Evolutionary conservation across 768 basidiomycete species (phyloP).

Genomic region (Austroboletus festivus): DNA sequence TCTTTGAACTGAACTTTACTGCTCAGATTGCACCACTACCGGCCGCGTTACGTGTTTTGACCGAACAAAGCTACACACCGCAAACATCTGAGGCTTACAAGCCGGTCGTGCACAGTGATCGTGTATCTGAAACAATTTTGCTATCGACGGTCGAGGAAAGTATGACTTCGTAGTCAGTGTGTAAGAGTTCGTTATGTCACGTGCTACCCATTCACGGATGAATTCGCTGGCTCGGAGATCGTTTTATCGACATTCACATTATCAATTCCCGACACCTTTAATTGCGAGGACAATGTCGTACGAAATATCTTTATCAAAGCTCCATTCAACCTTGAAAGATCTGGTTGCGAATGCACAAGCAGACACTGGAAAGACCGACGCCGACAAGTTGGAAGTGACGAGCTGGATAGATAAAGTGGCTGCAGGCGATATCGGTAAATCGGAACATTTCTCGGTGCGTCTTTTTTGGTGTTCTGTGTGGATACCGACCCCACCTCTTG

Average conservation of each 20-base stretch:
- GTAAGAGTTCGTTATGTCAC: conserved; percentile 25
- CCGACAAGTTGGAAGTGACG: conserved; percentile 60
- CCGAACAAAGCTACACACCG: conserved; percentile 10
- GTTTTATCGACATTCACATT: conserved; percentile 19
- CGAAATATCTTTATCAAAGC: conserved; percentile 44
- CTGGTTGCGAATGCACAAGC: conserved; percentile 44
- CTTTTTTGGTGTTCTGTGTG: neutral
- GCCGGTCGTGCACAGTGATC: conserved; percentile 70
- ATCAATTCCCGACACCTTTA: conserved; percentile 8
- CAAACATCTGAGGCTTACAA: conserved; percentile 33
- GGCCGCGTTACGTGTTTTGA: conserved; percentile 47
- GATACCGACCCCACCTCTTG: neutral
- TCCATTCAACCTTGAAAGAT: conserved; percentile 48
- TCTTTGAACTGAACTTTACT: conserved; percentile 88
- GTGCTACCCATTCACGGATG: conserved; percentile 21
- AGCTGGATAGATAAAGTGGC: conserved; percentile 70
- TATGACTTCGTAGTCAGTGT: too few species aligned
- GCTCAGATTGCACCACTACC: conserved; percentile 64
- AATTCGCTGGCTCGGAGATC: conserved; percentile 17
- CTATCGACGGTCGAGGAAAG: conserved; percentile 35
- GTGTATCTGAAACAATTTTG: conserved; percentile 79
- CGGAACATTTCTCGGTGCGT: conserved; percentile 49
- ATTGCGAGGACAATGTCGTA: conserved; percentile 48
- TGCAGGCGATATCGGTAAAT: conserved; percentile 45
- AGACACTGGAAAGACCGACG: conserved; percentile 52